Percentiles rank a stretch among this genome's conserved stretches.
These are phyloP conservation scores for Diaporthe vaccinii DNA, from an alignment of 2,329 filamentous ascomycete genomes.

Conservation along the genomic window DNA sequence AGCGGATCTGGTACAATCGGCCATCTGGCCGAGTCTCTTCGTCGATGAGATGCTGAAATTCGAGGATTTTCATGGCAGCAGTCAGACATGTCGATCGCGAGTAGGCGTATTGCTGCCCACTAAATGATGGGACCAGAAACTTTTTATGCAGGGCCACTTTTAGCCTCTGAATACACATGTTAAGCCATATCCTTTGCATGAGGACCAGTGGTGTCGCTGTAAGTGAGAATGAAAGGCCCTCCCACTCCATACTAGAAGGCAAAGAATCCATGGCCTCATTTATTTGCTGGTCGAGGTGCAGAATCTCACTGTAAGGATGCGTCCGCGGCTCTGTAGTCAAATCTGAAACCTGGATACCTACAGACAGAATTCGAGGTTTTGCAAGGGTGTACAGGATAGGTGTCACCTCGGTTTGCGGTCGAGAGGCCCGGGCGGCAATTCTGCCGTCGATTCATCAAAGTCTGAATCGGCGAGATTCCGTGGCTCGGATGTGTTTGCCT, in stretches of 20 bases:
- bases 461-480: slow-evolving; percentile 60
- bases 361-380: slow-evolving; percentile 43
- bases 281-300: slow-evolving; percentile 45
- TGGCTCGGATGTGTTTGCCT: slow-evolving; percentile 58
- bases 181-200: slow-evolving; percentile 64
- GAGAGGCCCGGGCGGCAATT: slow-evolving; percentile 55
- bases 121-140: slow-evolving; percentile 56
- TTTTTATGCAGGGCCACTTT: slow-evolving; percentile 67
- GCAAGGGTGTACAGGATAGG: slow-evolving; percentile 45
- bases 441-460: slow-evolving; percentile 51
- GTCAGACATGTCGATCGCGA: slow-evolving; percentile 61
- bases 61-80: slow-evolving; percentile 61
- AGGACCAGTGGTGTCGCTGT: slow-evolving; percentile 64
- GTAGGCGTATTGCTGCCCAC: slow-evolving; percentile 52
- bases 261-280: slow-evolving; percentile 38
- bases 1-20: slow-evolving; percentile 57
- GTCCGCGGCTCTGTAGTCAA: slow-evolving; percentile 42
- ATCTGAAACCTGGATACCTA: slow-evolving; percentile 42
- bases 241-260: slow-evolving; percentile 43
- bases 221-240: slow-evolving; percentile 51
- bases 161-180: slow-evolving; percentile 64
- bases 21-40: slow-evolving; percentile 60
- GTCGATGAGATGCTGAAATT: slow-evolving; percentile 63
- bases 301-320: slow-evolving; percentile 44
- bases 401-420: slow-evolving; percentile 50